A percentile compares a stretch with the other conserved stretches of the same genome.
Evolutionary conservation across 441 rosid species (phyloP).

Genomic region (Erodium texanum): DNA sequence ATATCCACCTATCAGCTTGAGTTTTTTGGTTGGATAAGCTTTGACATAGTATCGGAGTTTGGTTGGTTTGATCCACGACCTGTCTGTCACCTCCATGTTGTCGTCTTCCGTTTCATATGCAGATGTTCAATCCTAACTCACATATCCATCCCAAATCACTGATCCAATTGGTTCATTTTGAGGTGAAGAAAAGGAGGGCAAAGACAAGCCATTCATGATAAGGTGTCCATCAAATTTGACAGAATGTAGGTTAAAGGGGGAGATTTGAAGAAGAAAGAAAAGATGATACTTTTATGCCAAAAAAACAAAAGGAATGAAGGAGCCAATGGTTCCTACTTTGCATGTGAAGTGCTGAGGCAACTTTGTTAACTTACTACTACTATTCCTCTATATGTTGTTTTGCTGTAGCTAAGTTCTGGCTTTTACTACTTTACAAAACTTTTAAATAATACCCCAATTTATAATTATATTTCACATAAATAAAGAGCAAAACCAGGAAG

Average conservation of each 20-base stretch:
- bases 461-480: too few species aligned
- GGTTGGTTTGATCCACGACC: too few species aligned
- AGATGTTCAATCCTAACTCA: too few species aligned
- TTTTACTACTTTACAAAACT: too few species aligned
- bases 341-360: neutral
- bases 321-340: neutral
- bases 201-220: neutral
- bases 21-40: too few species aligned
- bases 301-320: neutral
- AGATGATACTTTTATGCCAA: neutral
- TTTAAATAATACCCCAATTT: too few species aligned
- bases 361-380: neutral
- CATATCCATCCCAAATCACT: too few species aligned
- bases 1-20: too few species aligned
- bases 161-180: neutral
- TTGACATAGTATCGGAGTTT: too few species aligned
- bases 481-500: too few species aligned
- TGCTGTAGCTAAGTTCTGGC: neutral
- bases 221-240: neutral
- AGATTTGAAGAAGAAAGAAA: neutral
- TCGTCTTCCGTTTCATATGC: too few species aligned
- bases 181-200: neutral
- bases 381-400: neutral
- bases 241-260: neutral
- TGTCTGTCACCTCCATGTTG: too few species aligned